Base-by-base conservation (phyloP, 2,329 filamentous ascomycete species). In the Ambrosiella xylebori region DNA sequence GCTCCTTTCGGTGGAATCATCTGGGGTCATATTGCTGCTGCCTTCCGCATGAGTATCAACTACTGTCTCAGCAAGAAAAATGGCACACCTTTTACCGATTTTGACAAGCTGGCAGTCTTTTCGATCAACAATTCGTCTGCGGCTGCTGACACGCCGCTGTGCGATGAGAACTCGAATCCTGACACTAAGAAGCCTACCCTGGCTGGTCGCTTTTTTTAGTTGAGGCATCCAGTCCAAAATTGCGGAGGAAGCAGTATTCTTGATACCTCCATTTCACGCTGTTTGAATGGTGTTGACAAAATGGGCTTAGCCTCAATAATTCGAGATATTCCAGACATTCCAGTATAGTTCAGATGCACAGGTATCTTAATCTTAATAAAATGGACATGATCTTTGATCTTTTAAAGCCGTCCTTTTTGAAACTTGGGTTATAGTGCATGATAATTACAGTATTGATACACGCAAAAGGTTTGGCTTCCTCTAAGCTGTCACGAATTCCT, bases 1-100 rank as follows among this genome's bases (percentile, higher is more conserved):
- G 86, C 87, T 0, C 87, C 87, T 0, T 70, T 90, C 1, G 87
- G 87, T 1, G 85, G 85, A 19, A 65, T 91, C 15, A 69, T 90
- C 39, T 90, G 84, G 78, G 85, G 80, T 0, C 76, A 82, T 47
- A 77, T 73, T 1, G 85, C 84, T 4, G 75, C 86, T 40, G 74
- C 65, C 12, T 64, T 82, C 47, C 76, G 87, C 36, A 68, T 90
- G 45, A 67, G 70, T 0, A 76, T 78, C 56, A 79, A 82, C 63
- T 88, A 74, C 64, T 59, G 75, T 35, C 64, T 71, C 62, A 79
- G 85, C 9, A 84, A 76, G 69, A 63, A 70, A 15, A 74, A 70
- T n/a, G 82, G 83, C 1, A 71, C 71, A 47, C 74, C 76, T 5
- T 91, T 90, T 66, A 76, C 81, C 65, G 84, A 80, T 27, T 19